These are phyloP conservation scores for Passalora sequoiae DNA, from an alignment of 2,329 filamentous ascomycete species.

Conservation along the genomic window DNA sequence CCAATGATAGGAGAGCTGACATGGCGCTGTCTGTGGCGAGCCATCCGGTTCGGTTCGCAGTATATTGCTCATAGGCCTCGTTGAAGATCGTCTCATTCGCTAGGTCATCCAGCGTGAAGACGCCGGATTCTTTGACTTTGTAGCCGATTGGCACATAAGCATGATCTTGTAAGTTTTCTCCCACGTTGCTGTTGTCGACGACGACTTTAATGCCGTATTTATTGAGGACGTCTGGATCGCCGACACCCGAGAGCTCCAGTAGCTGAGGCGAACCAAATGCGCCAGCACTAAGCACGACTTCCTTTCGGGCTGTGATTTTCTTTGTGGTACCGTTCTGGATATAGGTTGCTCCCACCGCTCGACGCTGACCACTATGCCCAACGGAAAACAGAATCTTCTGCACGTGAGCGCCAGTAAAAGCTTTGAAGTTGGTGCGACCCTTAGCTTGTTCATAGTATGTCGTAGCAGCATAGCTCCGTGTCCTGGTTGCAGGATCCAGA, in stretches of 20 bases:
- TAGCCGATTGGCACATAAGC: constrained; percentile 10
- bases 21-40: constrained; percentile 11
- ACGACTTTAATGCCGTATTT: constrained; percentile 27
- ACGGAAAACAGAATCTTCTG: constrained; percentile 6
- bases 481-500: constrained; percentile 13
- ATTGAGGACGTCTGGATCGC: constrained; percentile 26
- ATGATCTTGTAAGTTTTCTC: constrained; percentile 15
- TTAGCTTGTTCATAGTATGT: constrained; percentile 28
- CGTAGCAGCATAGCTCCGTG: constrained; percentile 31
- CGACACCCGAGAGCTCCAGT: constrained; percentile 58
- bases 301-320: constrained; percentile 31
- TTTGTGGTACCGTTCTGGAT: constrained; percentile 3
- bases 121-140: constrained; percentile 8
- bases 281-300: constrained; percentile 53
- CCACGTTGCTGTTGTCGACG: constrained; percentile 5
- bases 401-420: constrained; percentile 34
- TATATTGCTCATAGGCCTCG: constrained; percentile 9
- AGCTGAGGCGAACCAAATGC: constrained; percentile 53
- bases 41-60: constrained; percentile 8
- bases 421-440: constrained; percentile 25
- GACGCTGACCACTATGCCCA: neutral
- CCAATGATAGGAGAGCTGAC: constrained; percentile 14
- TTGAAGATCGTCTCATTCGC: constrained; percentile 12
- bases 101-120: constrained; percentile 15
- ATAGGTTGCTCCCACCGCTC: constrained; percentile 1